Conservation (phyloP, 225 moss, liverwort and hornwort genomes). For the Sphagnum contortum region DNA sequence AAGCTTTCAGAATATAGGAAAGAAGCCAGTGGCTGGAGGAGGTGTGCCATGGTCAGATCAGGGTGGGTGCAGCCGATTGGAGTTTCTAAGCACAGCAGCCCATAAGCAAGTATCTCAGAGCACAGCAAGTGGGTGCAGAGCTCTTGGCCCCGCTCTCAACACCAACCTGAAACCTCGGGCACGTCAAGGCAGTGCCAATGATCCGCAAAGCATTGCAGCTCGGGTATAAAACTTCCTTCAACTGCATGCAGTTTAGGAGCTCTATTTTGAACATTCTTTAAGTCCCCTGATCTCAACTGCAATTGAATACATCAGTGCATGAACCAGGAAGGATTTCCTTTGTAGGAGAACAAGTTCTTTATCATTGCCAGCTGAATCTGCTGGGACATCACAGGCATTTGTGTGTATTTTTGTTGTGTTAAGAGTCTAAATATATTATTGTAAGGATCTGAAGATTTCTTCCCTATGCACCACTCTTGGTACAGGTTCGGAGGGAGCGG, state of each 20-base stretch:
- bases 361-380: too few relatives aligned
- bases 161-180: constrained; percentile 97
- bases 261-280: constrained; percentile 1
- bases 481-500: constrained; percentile 80
- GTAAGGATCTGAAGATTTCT: too few relatives aligned
- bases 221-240: constrained; percentile 35
- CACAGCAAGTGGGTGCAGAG: constrained; percentile 45
- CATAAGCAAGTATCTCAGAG: constrained; percentile 33
- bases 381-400: too few relatives aligned
- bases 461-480: neutral
- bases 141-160: constrained; percentile 87
- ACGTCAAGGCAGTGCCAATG: constrained; percentile 96
- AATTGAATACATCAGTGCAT: too few relatives aligned
- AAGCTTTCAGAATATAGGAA: constrained; percentile 27
- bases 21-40: constrained; percentile 13
- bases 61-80: constrained; percentile 34
- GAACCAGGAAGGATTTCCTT: too few relatives aligned
- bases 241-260: neutral
- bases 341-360: too few relatives aligned
- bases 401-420: too few relatives aligned
- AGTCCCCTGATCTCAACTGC: too few relatives aligned
- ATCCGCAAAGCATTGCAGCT: constrained; percentile 95
- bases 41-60: too few relatives aligned
- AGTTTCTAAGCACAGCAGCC: constrained; percentile 34
- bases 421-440: too few relatives aligned